Base-by-base conservation (phyloP, 2,329 filamentous ascomycete genomes). In the Pseudocercospora macadamiae region DNA sequence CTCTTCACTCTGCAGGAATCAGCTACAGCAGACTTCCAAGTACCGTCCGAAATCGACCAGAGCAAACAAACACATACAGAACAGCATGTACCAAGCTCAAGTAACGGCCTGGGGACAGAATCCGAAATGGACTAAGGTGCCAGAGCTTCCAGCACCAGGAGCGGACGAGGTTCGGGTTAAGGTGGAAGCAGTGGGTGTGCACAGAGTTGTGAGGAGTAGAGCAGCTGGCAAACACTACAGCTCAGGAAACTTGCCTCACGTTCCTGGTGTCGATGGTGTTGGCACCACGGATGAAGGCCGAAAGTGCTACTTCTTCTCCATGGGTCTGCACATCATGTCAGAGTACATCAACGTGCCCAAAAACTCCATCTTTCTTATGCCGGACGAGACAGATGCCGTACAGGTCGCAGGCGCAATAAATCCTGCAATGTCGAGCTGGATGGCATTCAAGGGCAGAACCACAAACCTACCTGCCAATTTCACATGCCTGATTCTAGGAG, bases 201-300 rank as follows among this genome's bases (percentile, higher is more conserved):
- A 85, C 68, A 76, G 78, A 10, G 72, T 86, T 3, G 83, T 86
- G 42, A 80, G 80, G 49, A 74, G 75, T 37, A 79, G 83, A 26
- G 83, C 83, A 16, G 63, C 77, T 1, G 83, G 84, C 1, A 74
- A 70, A n/a, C 84, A 86, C 71, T 86, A 84, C 73, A 78, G 78
- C 18, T 75, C 79, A 2, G 73, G 74, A 4, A 67, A 68, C 0
- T 77, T 83, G 0, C 84, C 83, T 1, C 81, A 85, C 65, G 71
- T 76, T 1, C 79, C 80, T 0, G 83, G 83, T 9, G 72, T 80
- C 10, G 83, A 86, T 65, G 83, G 82, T 57, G 79, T 83, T 1
- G 83, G 80, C 39, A 66, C 71, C 6, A 74, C 57, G 23, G 48
- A 45, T 1, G 79, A 79, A 0, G 80, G 80, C 36, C 69, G 78